These are phyloP conservation scores for Aureobasidium uvarum DNA, from an alignment of 2,329 filamentous ascomycete genomes.

Conservation along the genomic window DNA sequence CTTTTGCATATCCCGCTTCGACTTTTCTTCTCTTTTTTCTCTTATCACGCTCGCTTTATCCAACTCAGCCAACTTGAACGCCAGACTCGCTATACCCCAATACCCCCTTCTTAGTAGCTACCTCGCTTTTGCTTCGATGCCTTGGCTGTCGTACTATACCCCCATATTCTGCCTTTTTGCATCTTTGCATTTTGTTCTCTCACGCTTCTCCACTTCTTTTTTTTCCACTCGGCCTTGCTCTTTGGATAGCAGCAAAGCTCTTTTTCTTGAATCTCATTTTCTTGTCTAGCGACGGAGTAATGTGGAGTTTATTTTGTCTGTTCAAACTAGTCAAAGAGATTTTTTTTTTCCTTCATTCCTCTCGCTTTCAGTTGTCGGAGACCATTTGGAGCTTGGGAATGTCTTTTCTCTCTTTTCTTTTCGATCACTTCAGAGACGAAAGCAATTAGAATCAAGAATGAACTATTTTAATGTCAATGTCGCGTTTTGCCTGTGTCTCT, in stretches of 20 bases:
- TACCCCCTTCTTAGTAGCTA: neutral
- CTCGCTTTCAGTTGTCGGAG: neutral
- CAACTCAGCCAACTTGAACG: conserved; percentile 16
- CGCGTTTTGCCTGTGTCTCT: too few species aligned
- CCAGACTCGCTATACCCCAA: conserved; percentile 21
- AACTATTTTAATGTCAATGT: too few species aligned
- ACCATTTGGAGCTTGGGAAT: too few species aligned
- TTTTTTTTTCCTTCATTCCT: neutral
- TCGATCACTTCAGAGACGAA: too few species aligned
- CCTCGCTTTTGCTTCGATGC: conserved; percentile 14
- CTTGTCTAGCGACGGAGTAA: conserved; percentile 16
- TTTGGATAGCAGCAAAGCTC: neutral
- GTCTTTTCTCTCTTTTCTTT: too few species aligned
- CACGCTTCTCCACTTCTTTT: too few species aligned
- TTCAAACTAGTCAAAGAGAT: neutral
- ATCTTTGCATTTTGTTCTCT: neutral
- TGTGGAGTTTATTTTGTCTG: conserved; percentile 6
- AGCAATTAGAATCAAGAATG: too few species aligned
- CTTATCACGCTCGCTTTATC: neutral
- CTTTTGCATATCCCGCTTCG: neutral
- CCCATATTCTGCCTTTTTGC: conserved; percentile 3
- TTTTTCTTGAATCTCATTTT: neutral
- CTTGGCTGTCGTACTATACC: conserved; percentile 20
- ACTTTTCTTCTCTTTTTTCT: neutral
- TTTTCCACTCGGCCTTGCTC: neutral